Percentiles rank a stretch among this genome's conserved stretches.
Conservation (phyloP, 139 green algal species). For the Eudorina sp. region DNA sequence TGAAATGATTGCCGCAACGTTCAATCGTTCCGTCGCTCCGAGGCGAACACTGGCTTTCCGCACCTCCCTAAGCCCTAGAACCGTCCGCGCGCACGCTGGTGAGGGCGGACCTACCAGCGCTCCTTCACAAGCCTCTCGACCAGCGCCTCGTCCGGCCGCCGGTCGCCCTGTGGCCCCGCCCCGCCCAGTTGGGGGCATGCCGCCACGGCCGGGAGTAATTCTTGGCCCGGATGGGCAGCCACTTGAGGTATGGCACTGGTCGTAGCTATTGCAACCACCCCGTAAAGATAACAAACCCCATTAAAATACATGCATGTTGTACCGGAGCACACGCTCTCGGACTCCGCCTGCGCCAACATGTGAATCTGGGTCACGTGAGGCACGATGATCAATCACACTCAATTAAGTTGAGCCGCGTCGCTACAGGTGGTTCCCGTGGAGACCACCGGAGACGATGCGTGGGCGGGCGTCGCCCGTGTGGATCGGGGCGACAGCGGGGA, state of each 20-base stretch:
- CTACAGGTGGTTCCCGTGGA: constrained; percentile 67
- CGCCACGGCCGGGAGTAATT: constrained; percentile 32
- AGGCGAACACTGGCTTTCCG: not conserved
- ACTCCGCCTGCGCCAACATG: no score
- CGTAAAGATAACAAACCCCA: not conserved
- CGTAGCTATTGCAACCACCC: not conserved
- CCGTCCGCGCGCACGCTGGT: not conserved
- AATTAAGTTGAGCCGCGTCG: no score
- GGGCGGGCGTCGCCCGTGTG: constrained; percentile 71
- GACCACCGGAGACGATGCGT: constrained; percentile 65
- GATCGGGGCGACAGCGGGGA: constrained; percentile 61
- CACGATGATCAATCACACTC: no score
- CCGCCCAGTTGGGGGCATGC: not conserved
- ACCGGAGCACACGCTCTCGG: not conserved
- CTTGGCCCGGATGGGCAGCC: constrained; percentile 62
- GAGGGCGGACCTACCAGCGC: not conserved
- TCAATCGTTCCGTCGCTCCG: not conserved
- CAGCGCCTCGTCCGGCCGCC: not conserved
- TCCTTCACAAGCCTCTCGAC: not conserved
- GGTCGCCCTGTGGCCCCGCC: not conserved
- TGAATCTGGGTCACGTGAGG: no score
- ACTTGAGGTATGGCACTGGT: constrained; percentile 48
- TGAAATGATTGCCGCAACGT: not conserved
- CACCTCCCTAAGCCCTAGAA: not conserved
- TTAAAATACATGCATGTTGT: not conserved